A percentile compares a stretch with the other conserved stretches of the same genome.
These are phyloP conservation scores for Cercis canadensis DNA, from an alignment of 306 rosid species.

Conservation along the genomic window DNA sequence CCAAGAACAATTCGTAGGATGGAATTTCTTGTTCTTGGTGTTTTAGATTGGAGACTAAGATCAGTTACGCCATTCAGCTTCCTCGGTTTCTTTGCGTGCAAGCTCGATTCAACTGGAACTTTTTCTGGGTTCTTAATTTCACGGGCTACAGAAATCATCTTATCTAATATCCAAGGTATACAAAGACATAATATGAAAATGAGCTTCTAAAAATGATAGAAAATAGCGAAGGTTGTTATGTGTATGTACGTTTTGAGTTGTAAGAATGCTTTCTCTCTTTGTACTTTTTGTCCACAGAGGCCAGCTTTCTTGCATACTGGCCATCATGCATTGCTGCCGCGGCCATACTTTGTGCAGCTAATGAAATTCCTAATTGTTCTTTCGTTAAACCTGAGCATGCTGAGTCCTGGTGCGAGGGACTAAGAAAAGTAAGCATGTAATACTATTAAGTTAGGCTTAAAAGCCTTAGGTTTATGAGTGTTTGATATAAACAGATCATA, in stretches of 20 bases:
- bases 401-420: constrained; percentile 93
- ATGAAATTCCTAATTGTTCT: constrained; percentile 80
- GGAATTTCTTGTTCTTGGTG: constrained; percentile 85
- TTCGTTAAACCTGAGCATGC: constrained; percentile 78
- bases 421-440: constrained; percentile 76
- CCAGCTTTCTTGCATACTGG: constrained; percentile 83
- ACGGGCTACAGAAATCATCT: constrained; percentile 81
- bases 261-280: constrained; percentile 16
- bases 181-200: neutral
- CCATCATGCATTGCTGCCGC: constrained; percentile 99
- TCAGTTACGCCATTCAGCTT: constrained; percentile 93
- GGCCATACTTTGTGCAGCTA: constrained; percentile 84
- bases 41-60: constrained; percentile 95
- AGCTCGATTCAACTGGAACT: constrained; percentile 75
- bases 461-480: neutral
- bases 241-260: neutral
- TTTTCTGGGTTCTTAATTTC: constrained; percentile 67
- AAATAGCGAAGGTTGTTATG: neutral
- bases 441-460: constrained; percentile 6
- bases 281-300: constrained; percentile 59
- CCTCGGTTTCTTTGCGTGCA: constrained; percentile 82
- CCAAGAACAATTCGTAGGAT: constrained; percentile 80
- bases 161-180: constrained; percentile 79
- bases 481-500: constrained; percentile 10
- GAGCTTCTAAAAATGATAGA: neutral